phyloP scores from a whole-genome alignment of 768 basidiomycete species.

The Suillus alpinus region DNA sequence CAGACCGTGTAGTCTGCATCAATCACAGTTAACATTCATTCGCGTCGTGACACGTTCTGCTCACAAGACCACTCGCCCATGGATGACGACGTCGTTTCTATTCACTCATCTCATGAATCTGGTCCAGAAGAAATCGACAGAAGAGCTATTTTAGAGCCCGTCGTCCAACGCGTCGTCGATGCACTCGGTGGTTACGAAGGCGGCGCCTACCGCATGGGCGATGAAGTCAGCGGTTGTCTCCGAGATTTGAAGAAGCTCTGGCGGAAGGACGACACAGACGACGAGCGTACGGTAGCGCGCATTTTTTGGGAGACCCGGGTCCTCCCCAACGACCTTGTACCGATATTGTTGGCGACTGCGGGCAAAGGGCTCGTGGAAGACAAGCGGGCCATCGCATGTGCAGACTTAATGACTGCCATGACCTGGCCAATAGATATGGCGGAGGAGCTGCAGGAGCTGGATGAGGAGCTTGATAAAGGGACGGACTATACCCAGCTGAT shows the following conservation, averaged over 20 bases:
- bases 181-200: conserved; percentile 77
- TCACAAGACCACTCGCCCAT: conserved; percentile 10
- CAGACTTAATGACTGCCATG: conserved; percentile 93
- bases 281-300: conserved; percentile 92
- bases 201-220: conserved; percentile 70
- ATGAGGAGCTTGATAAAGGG: conserved; percentile 72
- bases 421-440: conserved; percentile 99
- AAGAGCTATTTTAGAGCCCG: conserved; percentile 59
- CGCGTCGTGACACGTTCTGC: neutral
- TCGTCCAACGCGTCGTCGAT: conserved; percentile 72
- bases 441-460: conserved; percentile 89
- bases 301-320: conserved; percentile 90
- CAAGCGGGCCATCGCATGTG: conserved; percentile 77
- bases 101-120: conserved; percentile 27
- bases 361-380: conserved; percentile 78
- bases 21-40: no score
- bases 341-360: conserved; percentile 79
- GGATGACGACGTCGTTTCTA: conserved; percentile 34
- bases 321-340: conserved; percentile 82
- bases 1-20: conserved; percentile 14
- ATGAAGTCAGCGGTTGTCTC: conserved; percentile 79
- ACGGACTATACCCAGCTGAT: conserved; percentile 88
- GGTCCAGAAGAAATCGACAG: conserved; percentile 33
- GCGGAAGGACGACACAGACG: conserved; percentile 95
- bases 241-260: conserved; percentile 95